Percentiles rank a stretch among this genome's conserved stretches.
phyloP scores from a whole-genome alignment of 306 rosid genomes.

The Lathyrus tuberosus region DNA sequence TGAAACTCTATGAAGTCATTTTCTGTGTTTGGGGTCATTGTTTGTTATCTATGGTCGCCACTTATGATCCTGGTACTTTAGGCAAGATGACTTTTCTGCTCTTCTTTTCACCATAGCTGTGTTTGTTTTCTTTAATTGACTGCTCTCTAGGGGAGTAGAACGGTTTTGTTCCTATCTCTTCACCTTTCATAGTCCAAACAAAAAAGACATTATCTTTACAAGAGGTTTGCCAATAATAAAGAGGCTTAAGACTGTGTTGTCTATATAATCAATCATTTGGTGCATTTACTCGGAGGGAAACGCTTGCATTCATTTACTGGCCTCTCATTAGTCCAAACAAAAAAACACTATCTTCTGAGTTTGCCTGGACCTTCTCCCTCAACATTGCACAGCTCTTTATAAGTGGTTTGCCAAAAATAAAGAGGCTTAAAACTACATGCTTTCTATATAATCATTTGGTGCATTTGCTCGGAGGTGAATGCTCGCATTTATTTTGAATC shows the following conservation, averaged over 20 bases:
- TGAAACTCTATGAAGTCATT: background rate
- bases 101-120: slow-evolving; percentile 7
- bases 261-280: no score
- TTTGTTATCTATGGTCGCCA: background rate
- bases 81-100: background rate
- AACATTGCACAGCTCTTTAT: slow-evolving; percentile 4
- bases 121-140: slow-evolving; percentile 3
- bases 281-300: slow-evolving; percentile 27
- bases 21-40: background rate
- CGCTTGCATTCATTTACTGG: slow-evolving; percentile 9
- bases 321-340: slow-evolving; percentile 1
- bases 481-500: slow-evolving; percentile 24
- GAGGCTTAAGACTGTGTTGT: slow-evolving; percentile 19
- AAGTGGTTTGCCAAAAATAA: background rate
- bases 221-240: background rate
- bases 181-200: background rate
- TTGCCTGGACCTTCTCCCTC: background rate
- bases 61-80: background rate
- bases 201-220: background rate
- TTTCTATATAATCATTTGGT: slow-evolving; percentile 8
- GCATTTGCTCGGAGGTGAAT: slow-evolving; percentile 31
- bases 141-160: slow-evolving; percentile 19
- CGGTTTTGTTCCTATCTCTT: slow-evolving; percentile 11
- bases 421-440: slow-evolving; percentile 19
- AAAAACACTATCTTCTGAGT: background rate